Evolutionary conservation across 306 rosid species (phyloP), one percentile per base, ranked within the genome.

Genomic region (Vigna angularis): DNA sequence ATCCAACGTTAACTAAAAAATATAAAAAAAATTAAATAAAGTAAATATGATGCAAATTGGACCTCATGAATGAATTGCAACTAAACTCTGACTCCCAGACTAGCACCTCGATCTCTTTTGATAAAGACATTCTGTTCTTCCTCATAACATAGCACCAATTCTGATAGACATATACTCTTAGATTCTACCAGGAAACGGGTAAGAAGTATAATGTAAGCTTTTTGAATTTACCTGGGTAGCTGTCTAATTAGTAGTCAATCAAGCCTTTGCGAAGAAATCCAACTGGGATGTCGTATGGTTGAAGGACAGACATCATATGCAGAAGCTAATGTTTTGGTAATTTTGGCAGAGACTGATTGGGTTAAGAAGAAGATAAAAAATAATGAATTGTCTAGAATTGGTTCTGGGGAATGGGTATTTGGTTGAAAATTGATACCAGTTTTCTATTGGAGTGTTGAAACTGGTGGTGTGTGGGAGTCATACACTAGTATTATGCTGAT

Each of bases 251-350:
- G 57, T 89, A 89, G 64, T 87, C 67, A 56, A 70, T 0, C 0
- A 62, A 90, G 1, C 88, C 90, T 22, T 74, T 84, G 18, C 92
- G 90, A 72, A 92, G 77, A 87, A 9, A 20, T 26, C 91, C 93
- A 4, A 74, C 87, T 2, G 91, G 89, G 81, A 87, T 86, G 38
- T 83, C 73, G 63, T 85, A 83, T 32, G 71, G 63, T 69, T 89
- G 81, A 42, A 88, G 89, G 36, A 22, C 36, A 56, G 20, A 66
- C 87, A 74, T 89, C 65, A 38, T 88, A 85, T 2, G 45, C 47
- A 42, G 83, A 85, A 6, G 82, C 84, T 47, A 74, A 38, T 38
- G 56, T 18, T 4, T 57, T 15, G 12, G 45, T 36, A 24, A 13
- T 48, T n/a, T 49, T 17, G 65, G 6, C 69, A 42, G 45, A 7